Conservation (phyloP, 208 protist species). For the Trypanosoma boissoni region DNA sequence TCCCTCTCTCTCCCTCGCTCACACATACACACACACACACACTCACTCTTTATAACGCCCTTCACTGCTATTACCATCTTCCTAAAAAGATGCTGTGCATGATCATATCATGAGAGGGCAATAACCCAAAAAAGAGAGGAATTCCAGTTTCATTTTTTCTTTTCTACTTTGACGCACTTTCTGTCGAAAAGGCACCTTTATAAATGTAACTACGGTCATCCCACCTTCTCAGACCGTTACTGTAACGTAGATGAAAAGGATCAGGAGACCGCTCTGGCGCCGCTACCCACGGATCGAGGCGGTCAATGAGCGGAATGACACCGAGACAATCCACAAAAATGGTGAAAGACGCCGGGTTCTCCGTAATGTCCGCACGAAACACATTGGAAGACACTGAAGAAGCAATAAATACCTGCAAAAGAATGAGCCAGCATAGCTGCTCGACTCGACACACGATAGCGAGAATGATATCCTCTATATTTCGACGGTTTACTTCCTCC, state of each 20-base stretch:
- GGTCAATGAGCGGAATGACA: slow-evolving; percentile 41
- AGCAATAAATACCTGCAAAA: slow-evolving; percentile 58
- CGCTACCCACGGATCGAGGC: slow-evolving; percentile 68
- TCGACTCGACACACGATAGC: slow-evolving; percentile 34
- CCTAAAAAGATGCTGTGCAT: no score
- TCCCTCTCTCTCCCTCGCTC: no score
- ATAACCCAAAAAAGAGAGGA: no score
- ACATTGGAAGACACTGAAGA: slow-evolving; percentile 19
- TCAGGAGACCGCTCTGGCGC: slow-evolving; percentile 42
- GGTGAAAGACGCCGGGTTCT: slow-evolving; percentile 38
- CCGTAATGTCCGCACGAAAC: slow-evolving; percentile 6
- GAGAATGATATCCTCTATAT: slow-evolving; percentile 23
- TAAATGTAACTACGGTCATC: slow-evolving; percentile 77
- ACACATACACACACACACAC: no score
- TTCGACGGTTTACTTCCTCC: slow-evolving; percentile 12
- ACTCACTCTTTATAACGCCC: no score
- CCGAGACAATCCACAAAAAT: slow-evolving; percentile 30
- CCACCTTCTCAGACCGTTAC: slow-evolving; percentile 78
- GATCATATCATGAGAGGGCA: no score
- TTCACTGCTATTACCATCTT: no score
- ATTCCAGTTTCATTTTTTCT: neutral
- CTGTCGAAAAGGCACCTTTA: slow-evolving; percentile 7
- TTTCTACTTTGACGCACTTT: neutral
- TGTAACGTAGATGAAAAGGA: slow-evolving; percentile 61
- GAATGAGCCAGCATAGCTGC: slow-evolving; percentile 57